Conservation (phyloP, 2,329 filamentous ascomycete species). For the Alternaria rosae region DNA sequence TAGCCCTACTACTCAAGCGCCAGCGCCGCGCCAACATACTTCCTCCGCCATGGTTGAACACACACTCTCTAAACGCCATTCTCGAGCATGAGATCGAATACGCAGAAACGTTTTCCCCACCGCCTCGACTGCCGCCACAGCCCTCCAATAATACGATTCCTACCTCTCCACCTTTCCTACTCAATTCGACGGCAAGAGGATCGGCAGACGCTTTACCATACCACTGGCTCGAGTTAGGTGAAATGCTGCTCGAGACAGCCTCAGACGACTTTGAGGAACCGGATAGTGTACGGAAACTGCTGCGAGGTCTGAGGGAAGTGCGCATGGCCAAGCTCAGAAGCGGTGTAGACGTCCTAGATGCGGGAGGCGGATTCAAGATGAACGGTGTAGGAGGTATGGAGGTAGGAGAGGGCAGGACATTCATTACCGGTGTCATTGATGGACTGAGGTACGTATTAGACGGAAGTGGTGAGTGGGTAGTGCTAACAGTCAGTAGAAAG, state of each 20-base stretch:
- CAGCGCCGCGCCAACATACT: slow-evolving; percentile 93
- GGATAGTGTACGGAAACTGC: slow-evolving; percentile 74
- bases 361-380: slow-evolving; percentile 73
- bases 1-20: slow-evolving; percentile 91
- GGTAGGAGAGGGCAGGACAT: slow-evolving; percentile 82
- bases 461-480: no score
- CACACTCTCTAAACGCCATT: slow-evolving; percentile 76
- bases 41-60: slow-evolving; percentile 86
- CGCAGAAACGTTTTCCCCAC: slow-evolving; percentile 76
- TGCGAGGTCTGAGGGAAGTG: slow-evolving; percentile 86
- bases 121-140: slow-evolving; percentile 72
- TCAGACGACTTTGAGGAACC: slow-evolving; percentile 80
- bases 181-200: slow-evolving; percentile 73
- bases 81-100: slow-evolving; percentile 81
- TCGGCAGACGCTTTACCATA: slow-evolving; percentile 80
- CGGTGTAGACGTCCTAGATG: slow-evolving; percentile 75
- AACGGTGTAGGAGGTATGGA: slow-evolving; percentile 93
- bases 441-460: slow-evolving; percentile 65
- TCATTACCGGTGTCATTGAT: slow-evolving; percentile 86
- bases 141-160: slow-evolving; percentile 52
- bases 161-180: slow-evolving; percentile 74
- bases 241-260: slow-evolving; percentile 85
- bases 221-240: slow-evolving; percentile 92
- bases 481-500: slow-evolving; percentile 60
- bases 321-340: slow-evolving; percentile 86